Percentiles rank a stretch among this genome's conserved stretches.
Evolutionary conservation across 179 eudicot genomes (phyloP).

Genomic region (Heliamphora pulchella): DNA sequence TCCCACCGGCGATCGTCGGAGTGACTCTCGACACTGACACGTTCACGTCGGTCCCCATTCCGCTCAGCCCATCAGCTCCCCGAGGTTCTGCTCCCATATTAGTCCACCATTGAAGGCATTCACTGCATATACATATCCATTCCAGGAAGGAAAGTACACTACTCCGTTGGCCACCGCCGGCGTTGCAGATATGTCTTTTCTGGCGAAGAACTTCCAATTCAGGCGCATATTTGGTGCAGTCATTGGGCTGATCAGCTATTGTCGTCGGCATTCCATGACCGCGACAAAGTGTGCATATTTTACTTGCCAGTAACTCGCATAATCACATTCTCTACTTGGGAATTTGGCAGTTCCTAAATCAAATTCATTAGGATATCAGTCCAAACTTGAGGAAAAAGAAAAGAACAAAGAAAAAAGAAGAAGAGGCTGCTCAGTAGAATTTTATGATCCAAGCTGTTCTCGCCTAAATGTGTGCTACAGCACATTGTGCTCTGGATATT

Average conservation of each 20-base stretch:
- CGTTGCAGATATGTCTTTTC: conserved; percentile 48
- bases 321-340: no score
- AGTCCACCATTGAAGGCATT: conserved; percentile 34
- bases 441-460: no score
- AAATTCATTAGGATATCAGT: no score
- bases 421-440: no score
- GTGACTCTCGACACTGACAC: conserved; percentile 43
- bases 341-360: no score
- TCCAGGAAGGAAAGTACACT: conserved; percentile 54
- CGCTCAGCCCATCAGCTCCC: conserved; percentile 30
- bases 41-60: conserved; percentile 22
- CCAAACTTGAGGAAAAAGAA: no score
- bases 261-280: no score
- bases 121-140: conserved; percentile 48
- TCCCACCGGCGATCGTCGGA: conserved; percentile 29
- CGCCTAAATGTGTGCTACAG: no score
- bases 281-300: no score
- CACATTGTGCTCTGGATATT: no score
- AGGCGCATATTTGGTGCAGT: conserved; percentile 23
- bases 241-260: conserved; percentile 27
- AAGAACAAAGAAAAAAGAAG: no score
- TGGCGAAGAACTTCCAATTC: conserved; percentile 45
- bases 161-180: conserved; percentile 40
- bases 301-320: no score
- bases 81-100: conserved; percentile 38